Base-by-base conservation (phyloP, 805 yeast species). In the Cyberlindnera euphorbiae region DNA sequence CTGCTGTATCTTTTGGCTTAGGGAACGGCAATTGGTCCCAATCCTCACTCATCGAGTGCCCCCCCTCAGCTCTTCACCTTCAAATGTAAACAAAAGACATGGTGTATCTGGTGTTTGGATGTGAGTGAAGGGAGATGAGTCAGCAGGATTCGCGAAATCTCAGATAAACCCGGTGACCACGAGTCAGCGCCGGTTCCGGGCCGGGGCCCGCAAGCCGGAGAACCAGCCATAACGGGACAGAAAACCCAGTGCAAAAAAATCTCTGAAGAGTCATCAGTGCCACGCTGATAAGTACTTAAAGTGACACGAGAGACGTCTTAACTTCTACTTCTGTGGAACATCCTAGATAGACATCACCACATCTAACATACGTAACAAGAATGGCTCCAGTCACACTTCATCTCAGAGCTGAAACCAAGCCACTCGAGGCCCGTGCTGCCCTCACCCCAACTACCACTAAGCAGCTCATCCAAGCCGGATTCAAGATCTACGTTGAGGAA, bases 351-450 rank as follows among this genome's bases (percentile, higher is more conserved):
- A 19, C 22, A 19, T 7, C 9, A 19, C 22, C 22, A 19, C 7
- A 8, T 8, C 9, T 9, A 8, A 7, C 22, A 19, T 9, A 8
- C 22, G 9, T 9, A n/a, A 16, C 16, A 26, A 26, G 7, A 30
- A 50, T 47, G 56, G 38, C 53, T 26, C 58, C 71, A 46, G 86
- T 82, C 26, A 78, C 72, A 35, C 68, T 93, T 47, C 98, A 93
- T 55, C 69, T 93, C 45, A 82, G 99, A 71, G 97, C 97, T 23
- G 98, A 93, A 63, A 84, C 93, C 54, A 93, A 93, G 76, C 96
- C 97, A 18, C 66, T 87, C 55, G 99, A 93, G 68, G 96, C 94
- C 44, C 82, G 98, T 69, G 95, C 97, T 29, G 97, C 96, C 30
- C 71, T 93, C 52, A 88, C 98, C 2, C 99, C 99, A 22, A 64